Evolutionary conservation across 169 alveolate species (phyloP).

Genomic region (Plasmodium coatneyi): DNA sequence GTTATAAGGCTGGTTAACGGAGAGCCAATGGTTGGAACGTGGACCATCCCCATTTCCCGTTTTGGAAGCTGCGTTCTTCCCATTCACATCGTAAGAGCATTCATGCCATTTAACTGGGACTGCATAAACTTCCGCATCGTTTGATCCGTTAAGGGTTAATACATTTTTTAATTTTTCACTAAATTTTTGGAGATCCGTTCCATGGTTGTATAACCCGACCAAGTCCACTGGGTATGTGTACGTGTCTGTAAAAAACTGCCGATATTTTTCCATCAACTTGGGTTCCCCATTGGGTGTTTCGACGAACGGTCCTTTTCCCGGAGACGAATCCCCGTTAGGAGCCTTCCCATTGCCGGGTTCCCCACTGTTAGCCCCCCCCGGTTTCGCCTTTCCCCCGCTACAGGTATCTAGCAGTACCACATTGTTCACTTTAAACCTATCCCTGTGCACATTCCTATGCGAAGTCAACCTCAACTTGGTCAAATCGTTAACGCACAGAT

Average conservation of each 20-base stretch:
- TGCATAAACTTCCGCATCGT: conserved; percentile 13
- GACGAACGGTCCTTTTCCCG: background rate
- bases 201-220: conserved; percentile 8
- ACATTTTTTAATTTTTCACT: background rate
- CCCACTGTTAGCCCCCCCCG: background rate
- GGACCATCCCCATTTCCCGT: background rate
- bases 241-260: conserved; percentile 20
- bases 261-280: conserved; percentile 26
- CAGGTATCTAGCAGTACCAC: conserved; percentile 11
- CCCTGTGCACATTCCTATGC: conserved; percentile 47
- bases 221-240: conserved; percentile 57
- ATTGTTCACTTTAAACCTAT: conserved; percentile 1
- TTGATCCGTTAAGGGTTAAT: conserved; percentile 4
- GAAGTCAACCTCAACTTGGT: conserved; percentile 43
- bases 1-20: background rate
- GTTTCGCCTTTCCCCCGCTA: background rate
- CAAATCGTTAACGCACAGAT: conserved; percentile 36
- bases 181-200: background rate
- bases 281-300: background rate
- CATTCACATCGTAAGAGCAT: conserved; percentile 4
- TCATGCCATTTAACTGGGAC: conserved; percentile 31
- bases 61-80: background rate
- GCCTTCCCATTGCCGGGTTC: background rate
- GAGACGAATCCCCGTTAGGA: background rate
- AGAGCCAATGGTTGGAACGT: background rate